These are phyloP conservation scores for Monosporascus sp. DNA, from an alignment of 2,329 filamentous ascomycete species.

Conservation along the genomic window DNA sequence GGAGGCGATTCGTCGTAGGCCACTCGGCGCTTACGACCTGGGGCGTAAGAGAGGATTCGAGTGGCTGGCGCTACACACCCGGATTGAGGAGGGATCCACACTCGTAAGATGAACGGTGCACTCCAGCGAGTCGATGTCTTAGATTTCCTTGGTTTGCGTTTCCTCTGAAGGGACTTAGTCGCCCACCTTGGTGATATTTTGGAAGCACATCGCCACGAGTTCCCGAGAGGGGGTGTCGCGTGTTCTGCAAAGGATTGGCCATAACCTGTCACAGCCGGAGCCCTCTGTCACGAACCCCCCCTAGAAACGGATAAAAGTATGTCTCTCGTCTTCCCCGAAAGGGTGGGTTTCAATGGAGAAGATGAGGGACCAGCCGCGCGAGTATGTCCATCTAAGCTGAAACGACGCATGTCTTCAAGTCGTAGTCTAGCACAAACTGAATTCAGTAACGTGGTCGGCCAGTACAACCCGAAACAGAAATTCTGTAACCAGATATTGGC, in stretches of 20 bases:
- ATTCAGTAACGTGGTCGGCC: not conserved
- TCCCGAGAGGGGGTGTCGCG: constrained; percentile 35
- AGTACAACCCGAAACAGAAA: not conserved
- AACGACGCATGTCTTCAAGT: constrained; percentile 10
- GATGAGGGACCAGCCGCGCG: constrained; percentile 2
- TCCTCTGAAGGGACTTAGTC: constrained; percentile 22
- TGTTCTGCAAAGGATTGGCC: constrained; percentile 35
- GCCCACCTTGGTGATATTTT: constrained; percentile 20
- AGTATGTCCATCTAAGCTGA: constrained; percentile 17
- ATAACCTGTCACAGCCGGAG: constrained; percentile 21
- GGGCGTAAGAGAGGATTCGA: constrained; percentile 34
- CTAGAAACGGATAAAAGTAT: constrained; percentile 12
- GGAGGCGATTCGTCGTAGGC: constrained; percentile 29
- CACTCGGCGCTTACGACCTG: constrained; percentile 45
- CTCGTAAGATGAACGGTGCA: constrained; percentile 35
- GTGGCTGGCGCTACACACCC: constrained; percentile 39
- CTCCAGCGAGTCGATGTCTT: constrained; percentile 45
- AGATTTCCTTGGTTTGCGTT: constrained; percentile 36
- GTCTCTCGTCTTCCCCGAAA: constrained; percentile 27
- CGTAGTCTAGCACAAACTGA: not conserved
- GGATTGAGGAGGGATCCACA: constrained; percentile 34
- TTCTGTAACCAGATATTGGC: not conserved
- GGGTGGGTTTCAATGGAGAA: constrained; percentile 16
- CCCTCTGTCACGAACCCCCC: constrained; percentile 12
- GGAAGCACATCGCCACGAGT: constrained; percentile 35